Evolutionary conservation across 2,329 filamentous ascomycete genomes (phyloP).

Genomic region (Dryadomyces quercivorus): DNA sequence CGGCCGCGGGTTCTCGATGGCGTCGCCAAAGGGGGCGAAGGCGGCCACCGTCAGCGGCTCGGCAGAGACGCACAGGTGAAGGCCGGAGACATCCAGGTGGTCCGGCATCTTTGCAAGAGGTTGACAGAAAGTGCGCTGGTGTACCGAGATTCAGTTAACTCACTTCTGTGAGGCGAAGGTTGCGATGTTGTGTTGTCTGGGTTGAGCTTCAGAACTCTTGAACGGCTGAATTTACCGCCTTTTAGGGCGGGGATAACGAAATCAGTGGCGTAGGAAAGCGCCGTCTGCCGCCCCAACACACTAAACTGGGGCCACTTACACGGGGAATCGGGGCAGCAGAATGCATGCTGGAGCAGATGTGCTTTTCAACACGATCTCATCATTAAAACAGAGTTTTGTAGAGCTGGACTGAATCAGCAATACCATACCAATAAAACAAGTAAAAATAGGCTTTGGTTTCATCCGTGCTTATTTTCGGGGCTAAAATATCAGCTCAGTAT

Average conservation of each 20-base stretch:
- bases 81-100: constrained; percentile 30
- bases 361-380: too few species aligned
- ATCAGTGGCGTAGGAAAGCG: background rate
- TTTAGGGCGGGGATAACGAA: background rate
- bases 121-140: background rate
- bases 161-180: too few species aligned
- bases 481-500: too few species aligned
- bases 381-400: too few species aligned
- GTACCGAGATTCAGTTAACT: background rate
- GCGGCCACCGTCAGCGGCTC: constrained; percentile 53
- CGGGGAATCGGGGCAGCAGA: too few species aligned
- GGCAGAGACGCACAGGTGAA: constrained; percentile 39
- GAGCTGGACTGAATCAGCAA: too few species aligned
- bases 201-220: too few species aligned
- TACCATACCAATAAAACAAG: too few species aligned
- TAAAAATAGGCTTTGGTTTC: too few species aligned
- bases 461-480: too few species aligned
- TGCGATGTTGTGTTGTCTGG: too few species aligned
- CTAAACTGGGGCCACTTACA: background rate
- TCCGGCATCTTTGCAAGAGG: constrained; percentile 8
- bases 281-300: background rate
- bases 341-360: too few species aligned
- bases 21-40: constrained; percentile 74
- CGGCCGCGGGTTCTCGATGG: constrained; percentile 61
- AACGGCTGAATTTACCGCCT: background rate